These are phyloP conservation scores for Vigna angularis DNA, from an alignment of 306 rosid genomes.

Conservation along the genomic window DNA sequence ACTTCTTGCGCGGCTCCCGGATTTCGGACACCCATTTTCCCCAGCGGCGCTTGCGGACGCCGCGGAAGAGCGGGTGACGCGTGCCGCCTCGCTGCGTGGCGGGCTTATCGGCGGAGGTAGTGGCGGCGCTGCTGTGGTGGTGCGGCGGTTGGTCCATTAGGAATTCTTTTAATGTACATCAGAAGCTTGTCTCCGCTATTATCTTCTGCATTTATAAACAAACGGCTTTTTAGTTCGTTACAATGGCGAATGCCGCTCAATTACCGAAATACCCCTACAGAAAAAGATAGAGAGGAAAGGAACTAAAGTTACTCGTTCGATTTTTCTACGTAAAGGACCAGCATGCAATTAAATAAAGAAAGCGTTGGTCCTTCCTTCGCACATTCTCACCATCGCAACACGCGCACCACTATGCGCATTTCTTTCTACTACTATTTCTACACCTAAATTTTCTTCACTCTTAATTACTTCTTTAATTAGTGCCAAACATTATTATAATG, in stretches of 20 bases:
- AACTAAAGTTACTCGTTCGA: conserved; percentile 10
- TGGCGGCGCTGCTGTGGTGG: neutral
- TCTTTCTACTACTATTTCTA: neutral
- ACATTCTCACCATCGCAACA: neutral
- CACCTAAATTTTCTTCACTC: neutral
- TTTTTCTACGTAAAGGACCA: conserved; percentile 52
- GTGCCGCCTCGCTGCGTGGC: conserved; percentile 42
- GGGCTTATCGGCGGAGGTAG: neutral
- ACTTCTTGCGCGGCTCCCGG: conserved; percentile 80
- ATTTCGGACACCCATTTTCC: conserved; percentile 96
- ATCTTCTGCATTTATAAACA: conserved; percentile 37
- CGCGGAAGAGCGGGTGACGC: conserved; percentile 77
- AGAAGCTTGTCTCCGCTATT: neutral
- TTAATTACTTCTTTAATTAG: too few relatives aligned
- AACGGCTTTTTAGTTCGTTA: neutral
- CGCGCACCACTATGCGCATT: neutral
- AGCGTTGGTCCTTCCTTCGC: conserved; percentile 33
- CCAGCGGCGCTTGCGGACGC: conserved; percentile 87
- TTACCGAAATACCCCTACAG: conserved; percentile 43
- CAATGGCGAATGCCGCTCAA: neutral
- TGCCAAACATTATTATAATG: too few relatives aligned
- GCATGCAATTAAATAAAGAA: conserved; percentile 47
- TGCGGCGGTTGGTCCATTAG: conserved; percentile 57
- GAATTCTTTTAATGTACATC: neutral
- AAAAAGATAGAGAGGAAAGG: neutral